Evolutionary conservation across 495 filamentous ascomycete species (phyloP), one percentile per base, ranked within the genome.

Genomic region (Penicillium longicatenatum): DNA sequence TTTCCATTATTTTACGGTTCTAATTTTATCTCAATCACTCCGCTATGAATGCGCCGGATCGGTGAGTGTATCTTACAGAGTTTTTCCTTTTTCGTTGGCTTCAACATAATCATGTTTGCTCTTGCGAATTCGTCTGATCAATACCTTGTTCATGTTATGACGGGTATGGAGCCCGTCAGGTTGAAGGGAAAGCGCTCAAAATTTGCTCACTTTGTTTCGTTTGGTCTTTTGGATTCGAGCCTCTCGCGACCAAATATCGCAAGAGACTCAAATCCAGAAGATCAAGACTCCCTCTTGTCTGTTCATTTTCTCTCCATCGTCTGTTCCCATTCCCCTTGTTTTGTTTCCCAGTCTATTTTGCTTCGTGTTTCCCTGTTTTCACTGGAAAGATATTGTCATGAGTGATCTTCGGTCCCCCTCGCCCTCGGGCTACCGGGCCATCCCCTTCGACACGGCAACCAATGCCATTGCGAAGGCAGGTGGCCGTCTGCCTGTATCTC

Each of bases 41-140:
- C 46, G 52, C 12, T 20, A 90, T 90, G 87, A 90, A 90, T 70
- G 87, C 87, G 2, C 87, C 87, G 21, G 87, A 90, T 63, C 78
- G 87, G 87, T 79, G 69, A 68, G 73, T 60, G 54, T 47, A 8
- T 35, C 10, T 35, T 11, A 29, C 11, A 10, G 42, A 7, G 21
- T 55, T 52, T 54, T 55, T 61, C 30, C 9, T 17, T 59, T 43
- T 41, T n/a, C 30, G 42, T 21, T 63, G 24, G 31, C 9, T 14
- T 35, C 31, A 4, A 35, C 12, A 14, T 14, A 1, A 35, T 10
- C 12, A 26, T 52, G 8, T 22, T 10, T 56, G 17, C 14, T 52
- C 22, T 21, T 50, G 31, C 52, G 22, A 14, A 20, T 33, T 45
- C 22, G 10, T 26, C 20, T 29, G 19, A 29, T 48, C 21, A 8